Evolutionary conservation across 257 asterid genomes (phyloP), one percentile per base, ranked within the genome.

Genomic region (Solanum gracilifrons): DNA sequence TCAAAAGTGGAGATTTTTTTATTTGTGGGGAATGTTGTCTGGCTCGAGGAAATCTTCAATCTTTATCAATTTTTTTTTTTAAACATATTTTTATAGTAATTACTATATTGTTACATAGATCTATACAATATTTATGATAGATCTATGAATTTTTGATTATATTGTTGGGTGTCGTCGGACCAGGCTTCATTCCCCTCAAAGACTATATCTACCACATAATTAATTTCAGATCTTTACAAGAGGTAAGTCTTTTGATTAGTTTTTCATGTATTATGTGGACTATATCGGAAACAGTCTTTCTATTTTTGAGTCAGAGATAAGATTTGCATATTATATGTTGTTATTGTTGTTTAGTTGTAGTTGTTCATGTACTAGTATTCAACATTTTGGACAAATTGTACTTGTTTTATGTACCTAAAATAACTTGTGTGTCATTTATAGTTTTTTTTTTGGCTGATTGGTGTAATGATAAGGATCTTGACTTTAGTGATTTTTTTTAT

Each of bases 11-110:
- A 51, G 88, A 79, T 83, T 82, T 29, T 46, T 20, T 51, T 51
- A 46, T 55, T 87, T 89, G 92, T 75, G 92, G 91, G 92, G 91
- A 91, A 84, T 89, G 91, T 89, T 87, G 92, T 84, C 89, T 91
- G 92, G 92, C 89, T 91, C 92, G 92, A 89, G 85, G 88, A 79
- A 23, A 90, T 90, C 86, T 87, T 87, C 87, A 41, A 37, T 29
- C 39, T 9, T 31, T 84, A 82, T 86, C 86, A 46, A 74, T 4
- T 13, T 75, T 23, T 29, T 43, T 8, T 27, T 6, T 11, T 15
- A 0, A 0, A 51, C 13, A 41, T 60, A 12, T 7, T 39, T 7
- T n/a, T 11, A 62, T 37, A 21, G 9, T 15, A 69, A 13, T 25
- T 25, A 23, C 13, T 37, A 13, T 39, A 7, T 76, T 77, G 4